phyloP scores from a whole-genome alignment of 2,329 filamentous ascomycete genomes.

The Penicillium sp. region DNA sequence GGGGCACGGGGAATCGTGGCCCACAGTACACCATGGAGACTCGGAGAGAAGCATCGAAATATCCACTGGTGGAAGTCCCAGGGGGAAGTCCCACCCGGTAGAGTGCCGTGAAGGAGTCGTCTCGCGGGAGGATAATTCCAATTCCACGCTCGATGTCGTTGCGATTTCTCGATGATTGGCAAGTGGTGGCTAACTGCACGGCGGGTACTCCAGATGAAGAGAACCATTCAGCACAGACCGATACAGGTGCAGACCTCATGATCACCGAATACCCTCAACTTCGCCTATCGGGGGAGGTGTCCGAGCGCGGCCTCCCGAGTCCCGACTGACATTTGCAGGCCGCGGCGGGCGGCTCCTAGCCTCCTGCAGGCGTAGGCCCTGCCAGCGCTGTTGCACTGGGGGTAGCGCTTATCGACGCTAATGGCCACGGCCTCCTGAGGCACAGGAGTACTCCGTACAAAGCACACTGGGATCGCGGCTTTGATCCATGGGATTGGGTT shows the following conservation, averaged over 20 bases:
- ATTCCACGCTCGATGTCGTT: constrained; percentile 4
- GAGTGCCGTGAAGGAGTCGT: not conserved
- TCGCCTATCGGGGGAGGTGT: constrained; percentile 22
- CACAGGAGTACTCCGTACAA: not conserved
- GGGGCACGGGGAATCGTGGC: constrained; percentile 5
- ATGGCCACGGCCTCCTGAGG: not conserved
- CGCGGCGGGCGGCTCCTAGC: not conserved
- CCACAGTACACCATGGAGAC: not conserved
- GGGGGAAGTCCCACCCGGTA: constrained; percentile 1
- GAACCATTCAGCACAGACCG: constrained; percentile 9
- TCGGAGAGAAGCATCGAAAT: constrained; percentile 2
- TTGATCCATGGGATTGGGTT: constrained; percentile 16
- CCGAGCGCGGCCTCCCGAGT: constrained; percentile 4
- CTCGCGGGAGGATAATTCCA: not conserved
- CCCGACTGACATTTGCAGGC: not conserved
- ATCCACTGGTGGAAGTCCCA: constrained; percentile 10
- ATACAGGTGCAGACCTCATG: not conserved
- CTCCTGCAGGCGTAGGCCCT: not conserved
- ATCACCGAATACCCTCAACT: constrained; percentile 27
- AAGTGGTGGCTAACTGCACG: constrained; percentile 12
- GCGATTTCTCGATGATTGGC: constrained; percentile 23
- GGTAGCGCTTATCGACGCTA: not conserved
- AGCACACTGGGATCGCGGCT: not conserved
- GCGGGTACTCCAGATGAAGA: not conserved
- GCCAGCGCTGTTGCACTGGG: not conserved